Evolutionary conservation across 345 rosid species (phyloP).

Genomic region (Citrus glauca): DNA sequence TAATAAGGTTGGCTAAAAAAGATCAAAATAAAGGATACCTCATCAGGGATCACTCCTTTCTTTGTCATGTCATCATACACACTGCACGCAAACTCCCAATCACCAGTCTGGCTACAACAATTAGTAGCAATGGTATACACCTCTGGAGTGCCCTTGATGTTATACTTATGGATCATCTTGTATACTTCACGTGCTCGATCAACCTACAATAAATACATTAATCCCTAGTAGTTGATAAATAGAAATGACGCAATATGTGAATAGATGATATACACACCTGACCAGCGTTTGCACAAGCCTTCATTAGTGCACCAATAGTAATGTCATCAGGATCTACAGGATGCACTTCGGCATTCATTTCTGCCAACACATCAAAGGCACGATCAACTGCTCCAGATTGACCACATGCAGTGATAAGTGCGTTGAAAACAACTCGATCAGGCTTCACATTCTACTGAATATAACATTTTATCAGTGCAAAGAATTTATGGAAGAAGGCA

Average conservation of each 20-base stretch:
- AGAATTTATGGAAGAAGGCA: constrained; percentile 22
- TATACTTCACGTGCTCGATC: constrained; percentile 81
- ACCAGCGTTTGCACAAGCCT: constrained; percentile 83
- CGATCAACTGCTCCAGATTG: constrained; percentile 96
- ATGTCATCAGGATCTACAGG: constrained; percentile 97
- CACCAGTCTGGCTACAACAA: constrained; percentile 82
- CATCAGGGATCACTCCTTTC: constrained; percentile 76
- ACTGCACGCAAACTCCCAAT: constrained; percentile 73
- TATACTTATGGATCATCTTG: constrained; percentile 61
- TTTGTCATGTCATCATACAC: constrained; percentile 74
- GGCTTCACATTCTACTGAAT: constrained; percentile 97
- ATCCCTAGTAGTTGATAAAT: neutral
- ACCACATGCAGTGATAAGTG: constrained; percentile 96
- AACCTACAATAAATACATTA: constrained; percentile 47
- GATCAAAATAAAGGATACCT: constrained; percentile 39
- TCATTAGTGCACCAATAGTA: constrained; percentile 84
- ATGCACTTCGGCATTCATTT: constrained; percentile 76
- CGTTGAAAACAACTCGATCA: constrained; percentile 97
- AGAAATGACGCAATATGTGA: neutral
- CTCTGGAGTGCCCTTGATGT: constrained; percentile 87
- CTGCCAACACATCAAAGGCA: constrained; percentile 96
- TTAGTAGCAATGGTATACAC: constrained; percentile 84
- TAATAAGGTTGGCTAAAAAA: neutral
- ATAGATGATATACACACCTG: constrained; percentile 47
- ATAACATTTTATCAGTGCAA: constrained; percentile 44